Evolutionary conservation across 768 basidiomycete genomes (phyloP), one percentile per base, ranked within the genome.

Genomic region (Suillus ampliporus): DNA sequence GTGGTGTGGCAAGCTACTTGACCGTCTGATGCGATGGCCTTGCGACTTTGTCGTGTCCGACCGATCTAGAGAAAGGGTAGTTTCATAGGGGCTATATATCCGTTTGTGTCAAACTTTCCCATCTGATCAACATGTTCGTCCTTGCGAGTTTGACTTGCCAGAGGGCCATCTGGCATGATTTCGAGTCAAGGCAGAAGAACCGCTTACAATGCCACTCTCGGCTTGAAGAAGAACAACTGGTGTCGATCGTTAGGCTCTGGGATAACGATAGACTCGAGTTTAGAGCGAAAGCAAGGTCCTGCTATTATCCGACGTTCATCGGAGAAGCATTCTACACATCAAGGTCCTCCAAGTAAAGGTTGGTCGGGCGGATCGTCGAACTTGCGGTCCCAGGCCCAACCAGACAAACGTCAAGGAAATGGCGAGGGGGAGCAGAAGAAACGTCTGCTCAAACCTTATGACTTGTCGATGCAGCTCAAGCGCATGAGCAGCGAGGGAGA

Each of bases 391-490:
- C 63, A 37, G 14, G 7, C 46, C 4, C 44, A 54, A 17, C 17
- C 61, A 19, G 51, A 62, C n/a, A 61, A 17, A 58, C 54, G 15
- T 41, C 23, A 34, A 35, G 57, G 26, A 47, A 46, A 62, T 34
- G 50, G 28, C 53, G 52, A 65, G 17, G 50, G 28, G 21, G 14
- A 46, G 23, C 48, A 43, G 23, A 26, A 53, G 21, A 61, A 59
- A 52, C 72, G 68, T 19, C 78, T 84, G 15, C 82, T 93, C 21
- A 80, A 85, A 50, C 90, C 91, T 14, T 83, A 89, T 71, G 79
- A 84, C 1, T 84, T 93, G 31, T 83, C 89, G 0, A 58, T 68
- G 28, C 79, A 90, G 60, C 76, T 92, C 54, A 86, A 83, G 69
- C 84, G 80, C 64, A 78, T 90, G 8, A 86, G 85, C 59, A 78